These are phyloP conservation scores for Scedosporium minutisporum DNA, from an alignment of 2,329 filamentous ascomycete species.

Conservation along the genomic window DNA sequence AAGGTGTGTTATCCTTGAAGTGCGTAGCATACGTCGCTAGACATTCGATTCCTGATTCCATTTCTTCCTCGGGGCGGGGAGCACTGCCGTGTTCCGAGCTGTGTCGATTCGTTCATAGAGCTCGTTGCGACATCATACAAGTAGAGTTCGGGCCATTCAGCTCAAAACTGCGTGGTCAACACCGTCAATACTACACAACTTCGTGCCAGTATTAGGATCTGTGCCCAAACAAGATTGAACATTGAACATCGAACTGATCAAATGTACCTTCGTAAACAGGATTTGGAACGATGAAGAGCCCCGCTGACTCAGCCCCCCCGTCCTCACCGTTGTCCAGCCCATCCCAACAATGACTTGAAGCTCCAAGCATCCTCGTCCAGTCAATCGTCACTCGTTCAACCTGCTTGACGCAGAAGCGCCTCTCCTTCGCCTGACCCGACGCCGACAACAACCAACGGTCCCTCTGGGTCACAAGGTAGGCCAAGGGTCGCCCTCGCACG, in stretches of 20 bases:
- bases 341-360: not conserved
- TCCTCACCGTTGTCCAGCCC: not conserved
- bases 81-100: not conserved
- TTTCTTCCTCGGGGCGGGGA: not conserved
- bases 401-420: slow-evolving; percentile 1
- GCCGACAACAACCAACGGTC: not conserved
- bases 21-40: no score
- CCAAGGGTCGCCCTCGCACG: not conserved
- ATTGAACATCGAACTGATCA: no score
- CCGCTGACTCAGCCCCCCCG: not conserved
- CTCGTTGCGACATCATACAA: not conserved
- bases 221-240: no score
- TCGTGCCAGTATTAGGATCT: no score
- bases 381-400: not conserved
- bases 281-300: not conserved
- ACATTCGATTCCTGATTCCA: no score
- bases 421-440: not conserved
- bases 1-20: not conserved
- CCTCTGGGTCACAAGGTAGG: not conserved
- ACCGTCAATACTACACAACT: no score
- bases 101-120: not conserved
- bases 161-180: no score
- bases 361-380: not conserved
- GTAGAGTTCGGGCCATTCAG: not conserved
- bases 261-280: not conserved